phyloP scores from a whole-genome alignment of 106 monocot genomes.

The Hemerocallis citrina region DNA sequence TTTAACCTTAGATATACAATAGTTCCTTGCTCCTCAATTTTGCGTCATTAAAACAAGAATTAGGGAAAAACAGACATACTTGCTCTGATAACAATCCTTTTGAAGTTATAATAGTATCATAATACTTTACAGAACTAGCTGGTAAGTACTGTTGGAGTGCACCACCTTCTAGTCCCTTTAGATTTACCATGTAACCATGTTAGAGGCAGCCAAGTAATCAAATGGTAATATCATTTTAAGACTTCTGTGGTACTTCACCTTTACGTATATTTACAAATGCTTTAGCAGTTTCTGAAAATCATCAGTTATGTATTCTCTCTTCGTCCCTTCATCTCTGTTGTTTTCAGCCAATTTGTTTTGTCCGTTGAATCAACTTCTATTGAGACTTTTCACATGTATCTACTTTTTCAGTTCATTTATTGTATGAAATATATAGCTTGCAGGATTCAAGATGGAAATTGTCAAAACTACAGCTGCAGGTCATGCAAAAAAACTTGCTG shows the following conservation, averaged over 20 bases:
- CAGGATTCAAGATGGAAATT: constrained; percentile 25
- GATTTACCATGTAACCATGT: not conserved
- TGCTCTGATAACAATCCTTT: too few relatives aligned
- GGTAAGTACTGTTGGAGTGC: not conserved
- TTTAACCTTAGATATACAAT: too few relatives aligned
- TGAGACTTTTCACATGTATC: not conserved
- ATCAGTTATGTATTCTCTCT: not conserved
- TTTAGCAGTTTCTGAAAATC: not conserved
- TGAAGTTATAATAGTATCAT: too few relatives aligned
- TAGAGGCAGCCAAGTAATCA: not conserved
- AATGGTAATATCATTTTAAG: not conserved
- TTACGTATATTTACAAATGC: not conserved
- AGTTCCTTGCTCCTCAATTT: too few relatives aligned
- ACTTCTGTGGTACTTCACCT: not conserved
- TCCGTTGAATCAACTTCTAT: not conserved
- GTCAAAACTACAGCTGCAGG: constrained; percentile 29
- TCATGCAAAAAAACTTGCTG: constrained; percentile 22
- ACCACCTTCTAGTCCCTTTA: not conserved
- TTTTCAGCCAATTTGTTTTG: not conserved
- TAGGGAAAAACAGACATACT: too few relatives aligned
- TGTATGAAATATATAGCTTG: constrained; percentile 14
- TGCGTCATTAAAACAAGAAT: too few relatives aligned
- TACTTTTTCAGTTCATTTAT: not conserved
- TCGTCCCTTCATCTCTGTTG: not conserved
- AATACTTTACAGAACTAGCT: not conserved